These are phyloP conservation scores for Penicillium coprophilum DNA, from an alignment of 495 filamentous ascomycete species.

Conservation along the genomic window DNA sequence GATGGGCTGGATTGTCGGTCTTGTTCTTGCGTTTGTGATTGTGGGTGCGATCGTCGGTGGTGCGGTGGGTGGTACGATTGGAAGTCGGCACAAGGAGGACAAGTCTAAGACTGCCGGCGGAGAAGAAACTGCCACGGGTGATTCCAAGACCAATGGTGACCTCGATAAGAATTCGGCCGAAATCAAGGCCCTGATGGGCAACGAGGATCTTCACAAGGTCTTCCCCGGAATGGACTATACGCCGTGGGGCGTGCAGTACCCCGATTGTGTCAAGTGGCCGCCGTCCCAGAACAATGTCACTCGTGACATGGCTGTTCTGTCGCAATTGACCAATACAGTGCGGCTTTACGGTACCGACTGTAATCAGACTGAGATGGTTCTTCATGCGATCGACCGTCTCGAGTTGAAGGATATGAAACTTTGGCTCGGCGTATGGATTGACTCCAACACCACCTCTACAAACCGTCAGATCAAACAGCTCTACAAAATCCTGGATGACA, in stretches of 20 bases:
- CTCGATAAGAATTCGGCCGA: conserved; percentile 71
- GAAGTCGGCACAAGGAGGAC: conserved; percentile 41
- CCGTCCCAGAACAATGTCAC: conserved; percentile 94
- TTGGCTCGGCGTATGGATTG: conserved; percentile 96
- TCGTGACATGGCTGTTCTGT: conserved; percentile 84
- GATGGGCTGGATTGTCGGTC: conserved; percentile 65
- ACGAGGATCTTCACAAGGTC: conserved; percentile 79
- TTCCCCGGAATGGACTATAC: conserved; percentile 98
- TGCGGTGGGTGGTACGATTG: conserved; percentile 69
- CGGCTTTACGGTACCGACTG: conserved; percentile 96
- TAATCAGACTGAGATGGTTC: conserved; percentile 94
- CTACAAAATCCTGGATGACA: conserved; percentile 72
- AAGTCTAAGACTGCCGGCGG: conserved; percentile 13
- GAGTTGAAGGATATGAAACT: conserved; percentile 78
- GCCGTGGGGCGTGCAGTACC: conserved; percentile 86
- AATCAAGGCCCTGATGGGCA: conserved; percentile 80
- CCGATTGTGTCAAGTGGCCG: conserved; percentile 73
- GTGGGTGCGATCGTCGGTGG: conserved; percentile 75
- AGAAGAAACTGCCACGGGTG: conserved; percentile 36
- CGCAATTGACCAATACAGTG: conserved; percentile 84
- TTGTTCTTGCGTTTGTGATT: conserved; percentile 60
- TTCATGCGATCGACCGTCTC: conserved; percentile 76
- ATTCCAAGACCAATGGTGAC: conserved; percentile 60
- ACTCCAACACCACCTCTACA: conserved; percentile 80
- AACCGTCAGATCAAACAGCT: conserved; percentile 76